phyloP scores from a whole-genome alignment of 495 filamentous ascomycete genomes.

The Alectoria sarmentosa region DNA sequence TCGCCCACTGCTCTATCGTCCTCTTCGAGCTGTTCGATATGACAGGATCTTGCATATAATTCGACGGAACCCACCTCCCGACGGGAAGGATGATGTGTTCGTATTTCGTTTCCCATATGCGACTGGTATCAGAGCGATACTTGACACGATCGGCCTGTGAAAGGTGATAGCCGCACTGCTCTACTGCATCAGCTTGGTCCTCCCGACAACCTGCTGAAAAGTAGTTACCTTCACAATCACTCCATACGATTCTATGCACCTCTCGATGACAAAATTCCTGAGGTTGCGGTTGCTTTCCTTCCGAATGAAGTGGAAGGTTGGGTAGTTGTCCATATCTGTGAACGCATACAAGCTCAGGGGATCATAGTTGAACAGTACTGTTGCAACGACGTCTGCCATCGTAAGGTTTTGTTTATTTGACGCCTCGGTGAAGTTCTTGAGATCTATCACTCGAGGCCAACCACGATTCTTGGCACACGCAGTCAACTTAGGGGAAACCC shows the following conservation, averaged over 20 bases:
- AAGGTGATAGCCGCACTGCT: slow-evolving; percentile 3
- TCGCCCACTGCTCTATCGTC: slow-evolving; percentile 4
- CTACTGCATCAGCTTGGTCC: background rate
- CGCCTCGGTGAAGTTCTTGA: background rate
- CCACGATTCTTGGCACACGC: background rate
- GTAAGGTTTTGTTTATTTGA: slow-evolving; percentile 8
- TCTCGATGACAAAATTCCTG: slow-evolving; percentile 8
- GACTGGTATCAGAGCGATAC: background rate
- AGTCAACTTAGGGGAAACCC: background rate
- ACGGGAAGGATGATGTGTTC: background rate
- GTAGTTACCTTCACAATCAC: background rate
- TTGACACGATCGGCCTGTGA: background rate
- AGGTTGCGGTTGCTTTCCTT: background rate
- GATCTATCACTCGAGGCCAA: slow-evolving; percentile 1
- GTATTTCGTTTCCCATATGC: background rate
- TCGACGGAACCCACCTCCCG: background rate
- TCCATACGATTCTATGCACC: background rate
- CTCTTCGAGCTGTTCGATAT: background rate
- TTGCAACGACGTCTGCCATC: slow-evolving; percentile 17
- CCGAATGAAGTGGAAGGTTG: background rate
- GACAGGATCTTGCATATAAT: background rate
- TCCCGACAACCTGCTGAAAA: background rate
- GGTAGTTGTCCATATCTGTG: background rate
- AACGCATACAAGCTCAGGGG: background rate
- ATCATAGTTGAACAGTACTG: slow-evolving; percentile 8